Base-by-base conservation (phyloP, 176 grass and related monocot genomes). In the Calamus simplicifolius region DNA sequence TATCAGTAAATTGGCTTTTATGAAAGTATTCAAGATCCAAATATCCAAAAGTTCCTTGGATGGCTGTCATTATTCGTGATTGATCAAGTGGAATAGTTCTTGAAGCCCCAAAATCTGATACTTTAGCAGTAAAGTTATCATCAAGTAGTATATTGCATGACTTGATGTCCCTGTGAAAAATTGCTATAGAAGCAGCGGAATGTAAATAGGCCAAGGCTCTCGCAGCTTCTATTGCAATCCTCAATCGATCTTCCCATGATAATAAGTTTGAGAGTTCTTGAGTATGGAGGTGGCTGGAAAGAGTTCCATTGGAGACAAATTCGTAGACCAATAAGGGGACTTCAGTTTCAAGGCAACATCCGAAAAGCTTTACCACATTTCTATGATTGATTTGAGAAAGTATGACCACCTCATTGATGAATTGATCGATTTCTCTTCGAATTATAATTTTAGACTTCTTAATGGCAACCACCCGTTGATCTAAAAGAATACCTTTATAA, bases 71-170 rank as follows among this genome's bases (percentile, higher is more conserved):
- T 6, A 87, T 58, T 3, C 63, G 73, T 0, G 50, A 75, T 49
- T 75, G 58, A 62, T 82, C 63, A 18, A 82, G 52, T 0, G 69
- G 79, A 15, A 89, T n/a, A n/a, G n/a, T n/a, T n/a, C n/a, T n/a
- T n/a, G n/a, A 75, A 38, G 85, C 78, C 55, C 84, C 84, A 59
- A 87, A 82, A 16, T 87, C 79, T 4, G 79, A 87, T 6, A 87
- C 74, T 30, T 87, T 82, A 53, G 71, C 61, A 6, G 79, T 82
- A 4, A 76, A 50, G 6, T 5, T 76, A 43, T 82, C 79, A 16
- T 82, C 84, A 25, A 87, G 70, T 15, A 87, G 75, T 57, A 82
- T 79, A 49, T 87, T 23, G 12, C 69, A 35, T 3, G 75, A 75
- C 54, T 87, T 79, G 16, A 87, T 77, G 52, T 87, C 79, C 27